These are phyloP conservation scores for Podospora fimiseda DNA, from an alignment of 495 filamentous ascomycete genomes.

Conservation along the genomic window DNA sequence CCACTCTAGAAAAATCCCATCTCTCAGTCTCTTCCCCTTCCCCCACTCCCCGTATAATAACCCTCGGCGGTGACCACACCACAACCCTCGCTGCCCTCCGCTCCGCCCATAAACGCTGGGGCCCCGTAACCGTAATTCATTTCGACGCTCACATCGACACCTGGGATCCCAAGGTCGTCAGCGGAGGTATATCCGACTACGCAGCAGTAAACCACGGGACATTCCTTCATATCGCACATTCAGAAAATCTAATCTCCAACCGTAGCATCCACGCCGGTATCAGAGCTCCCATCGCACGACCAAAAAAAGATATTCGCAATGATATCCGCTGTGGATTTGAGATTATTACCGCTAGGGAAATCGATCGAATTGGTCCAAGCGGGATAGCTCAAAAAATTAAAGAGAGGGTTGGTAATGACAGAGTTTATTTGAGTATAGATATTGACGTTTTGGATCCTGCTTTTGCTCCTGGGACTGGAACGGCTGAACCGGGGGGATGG, in stretches of 20 bases:
- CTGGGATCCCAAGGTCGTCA: conserved; percentile 60
- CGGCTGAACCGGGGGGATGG: conserved; percentile 85
- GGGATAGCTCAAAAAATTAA: conserved; percentile 73
- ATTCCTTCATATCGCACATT: conserved; percentile 44
- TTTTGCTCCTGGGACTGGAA: conserved; percentile 57
- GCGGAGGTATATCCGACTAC: conserved; percentile 35
- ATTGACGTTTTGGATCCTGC: conserved; percentile 86
- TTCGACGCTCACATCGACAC: conserved; percentile 74
- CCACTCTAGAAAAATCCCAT: conserved; percentile 63
- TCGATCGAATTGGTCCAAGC: conserved; percentile 64
- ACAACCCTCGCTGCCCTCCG: conserved; percentile 56
- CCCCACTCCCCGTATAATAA: conserved; percentile 58
- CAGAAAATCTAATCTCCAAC: conserved; percentile 65
- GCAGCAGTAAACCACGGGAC: conserved; percentile 77
- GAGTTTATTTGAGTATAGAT: conserved; percentile 79
- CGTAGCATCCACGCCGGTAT: conserved; percentile 84
- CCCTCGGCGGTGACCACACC: conserved; percentile 61
- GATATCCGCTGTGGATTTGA: conserved; percentile 80
- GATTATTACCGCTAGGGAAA: conserved; percentile 72
- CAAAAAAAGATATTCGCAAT: conserved; percentile 66
- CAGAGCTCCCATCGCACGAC: conserved; percentile 66
- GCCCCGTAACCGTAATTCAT: conserved; percentile 62
- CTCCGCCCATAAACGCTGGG: conserved; percentile 61
- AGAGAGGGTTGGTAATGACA: conserved; percentile 64
- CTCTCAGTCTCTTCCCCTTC: too few relatives aligned